Conservation (phyloP, 352 stramenopile genomes). For the Pythium folliculosum region DNA sequence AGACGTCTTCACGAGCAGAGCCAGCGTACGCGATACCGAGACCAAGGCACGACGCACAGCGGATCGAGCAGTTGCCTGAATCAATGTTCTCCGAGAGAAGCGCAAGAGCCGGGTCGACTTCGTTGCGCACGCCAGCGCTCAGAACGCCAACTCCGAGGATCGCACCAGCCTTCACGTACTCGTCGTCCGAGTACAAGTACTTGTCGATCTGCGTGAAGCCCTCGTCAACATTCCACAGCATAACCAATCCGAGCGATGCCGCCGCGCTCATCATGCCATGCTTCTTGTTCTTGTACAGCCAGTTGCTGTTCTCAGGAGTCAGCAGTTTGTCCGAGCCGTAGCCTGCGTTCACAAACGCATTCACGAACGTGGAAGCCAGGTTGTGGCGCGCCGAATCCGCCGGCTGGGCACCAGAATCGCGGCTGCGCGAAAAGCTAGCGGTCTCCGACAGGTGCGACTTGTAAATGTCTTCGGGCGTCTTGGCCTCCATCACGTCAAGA, state of each 20-base stretch:
- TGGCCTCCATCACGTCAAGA: constrained; percentile 96
- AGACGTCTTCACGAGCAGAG: constrained; percentile 95
- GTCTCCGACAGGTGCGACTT: constrained; percentile 99
- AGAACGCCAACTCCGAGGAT: constrained; percentile 98
- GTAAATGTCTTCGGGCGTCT: constrained; percentile 99
- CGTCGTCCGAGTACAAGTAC: constrained; percentile 98
- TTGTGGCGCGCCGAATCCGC: constrained; percentile 98
- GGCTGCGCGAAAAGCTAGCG: constrained; percentile 68
- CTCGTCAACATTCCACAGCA: constrained; percentile 99
- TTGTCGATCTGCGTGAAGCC: constrained; percentile 99
- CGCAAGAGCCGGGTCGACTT: constrained; percentile 96
- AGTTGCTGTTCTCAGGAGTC: constrained; percentile 94
- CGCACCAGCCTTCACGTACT: constrained; percentile 98
- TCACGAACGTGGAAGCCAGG: constrained; percentile 99
- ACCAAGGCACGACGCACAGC: constrained; percentile 93
- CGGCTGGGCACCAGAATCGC: constrained; percentile 71
- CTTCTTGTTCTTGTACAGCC: constrained; percentile 99
- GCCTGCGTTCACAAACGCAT: constrained; percentile 99
- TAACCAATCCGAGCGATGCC: constrained; percentile 97
- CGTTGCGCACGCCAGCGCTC: constrained; percentile 92
- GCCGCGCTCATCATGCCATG: constrained; percentile 99
- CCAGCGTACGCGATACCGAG: constrained; percentile 98
- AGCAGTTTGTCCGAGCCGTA: constrained; percentile 98
- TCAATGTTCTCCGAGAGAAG: constrained; percentile 98
- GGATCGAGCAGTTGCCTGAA: constrained; percentile 93